Base-by-base conservation (phyloP, 345 rosid species). In the Sisymbrium altissimum region DNA sequence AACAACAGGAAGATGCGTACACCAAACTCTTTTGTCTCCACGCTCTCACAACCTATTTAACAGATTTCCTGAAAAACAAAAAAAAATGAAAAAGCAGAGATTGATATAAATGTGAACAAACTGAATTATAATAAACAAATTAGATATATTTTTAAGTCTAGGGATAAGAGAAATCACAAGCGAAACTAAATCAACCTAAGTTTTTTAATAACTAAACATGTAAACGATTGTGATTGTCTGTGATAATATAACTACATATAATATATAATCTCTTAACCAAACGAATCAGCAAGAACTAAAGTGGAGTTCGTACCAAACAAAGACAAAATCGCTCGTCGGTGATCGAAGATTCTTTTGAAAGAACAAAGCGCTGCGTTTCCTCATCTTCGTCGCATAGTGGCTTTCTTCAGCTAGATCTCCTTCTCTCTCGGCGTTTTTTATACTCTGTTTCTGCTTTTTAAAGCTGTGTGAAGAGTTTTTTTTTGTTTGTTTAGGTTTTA, bases 391-490 rank as follows among this genome's bases (percentile, higher is more conserved):
- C 44, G 19, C 23, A 32, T 43, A 11, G 12, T 4, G 9, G 53
- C 38, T 10, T 62, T 70, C 40, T 52, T 13, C 36, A 12, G n/a
- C 5, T 21, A 46, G 72, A 74, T 74, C 78, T 74, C 72, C 60
- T 17, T 60, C 48, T 60, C 48, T 61, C 49, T 63, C 52, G 35
- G 18, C 54, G 64, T 43, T 2, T 23, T 27, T 54, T 43, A 45
- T 25, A 25, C 78, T 74, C 78, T 74, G 78, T 74, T 66, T 66
- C 54, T 49, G 70, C 70, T 52, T 72, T 62, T 62, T 52, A 52
- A 30, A 52, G 76, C 10, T 72, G 49, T 72, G 49, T 17, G 21
- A 44, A 43, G 48, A 54, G 48, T 27, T 70, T n/a, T n/a, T n/a
- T n/a, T n/a, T n/a, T n/a, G n/a, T n/a, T 46, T 66, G 60, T 21